Percentiles rank a stretch among this genome's conserved stretches.
These are phyloP conservation scores for Hanseniaspora mollemarum DNA, from an alignment of 805 yeast species.

Conservation along the genomic window DNA sequence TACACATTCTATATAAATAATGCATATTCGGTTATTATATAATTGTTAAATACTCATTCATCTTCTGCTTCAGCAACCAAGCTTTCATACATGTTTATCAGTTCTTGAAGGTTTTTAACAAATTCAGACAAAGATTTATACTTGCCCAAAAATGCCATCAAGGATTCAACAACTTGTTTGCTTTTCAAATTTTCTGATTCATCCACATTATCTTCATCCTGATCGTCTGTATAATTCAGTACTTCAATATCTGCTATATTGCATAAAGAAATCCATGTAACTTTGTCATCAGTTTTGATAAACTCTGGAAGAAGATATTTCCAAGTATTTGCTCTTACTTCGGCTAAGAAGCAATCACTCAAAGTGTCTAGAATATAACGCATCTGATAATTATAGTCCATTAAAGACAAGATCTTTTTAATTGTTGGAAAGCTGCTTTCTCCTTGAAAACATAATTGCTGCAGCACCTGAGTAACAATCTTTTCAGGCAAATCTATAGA, in stretches of 20 bases:
- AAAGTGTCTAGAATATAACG: constrained; percentile 41
- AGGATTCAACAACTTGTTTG: constrained; percentile 6
- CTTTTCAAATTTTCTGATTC: constrained; percentile 12
- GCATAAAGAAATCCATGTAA: not conserved
- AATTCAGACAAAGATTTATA: constrained; percentile 3
- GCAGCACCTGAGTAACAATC: constrained; percentile 9
- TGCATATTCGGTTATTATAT: too few relatives aligned
- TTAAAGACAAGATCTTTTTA: constrained; percentile 8
- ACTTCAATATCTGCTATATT: constrained; percentile 10
- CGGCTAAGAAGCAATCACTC: constrained; percentile 51
- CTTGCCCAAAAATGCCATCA: constrained; percentile 8
- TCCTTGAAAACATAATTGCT: constrained; percentile 4
- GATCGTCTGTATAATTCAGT: constrained; percentile 5
- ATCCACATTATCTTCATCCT: not conserved
- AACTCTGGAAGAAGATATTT: constrained; percentile 61
- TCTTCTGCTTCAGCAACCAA: constrained; percentile 4
- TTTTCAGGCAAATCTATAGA: constrained; percentile 2
- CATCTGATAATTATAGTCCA: constrained; percentile 23
- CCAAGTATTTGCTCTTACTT: constrained; percentile 48
- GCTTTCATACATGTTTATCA: constrained; percentile 3
- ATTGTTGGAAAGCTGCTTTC: not conserved
- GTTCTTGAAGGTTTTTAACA: not conserved
- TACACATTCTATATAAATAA: too few relatives aligned
- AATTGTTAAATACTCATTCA: too few relatives aligned
- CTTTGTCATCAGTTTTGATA: constrained; percentile 27